Percentiles rank a stretch among this genome's conserved stretches.
phyloP scores from a whole-genome alignment of 371 early-diverging fungal species.

The Mortierella sp. region DNA sequence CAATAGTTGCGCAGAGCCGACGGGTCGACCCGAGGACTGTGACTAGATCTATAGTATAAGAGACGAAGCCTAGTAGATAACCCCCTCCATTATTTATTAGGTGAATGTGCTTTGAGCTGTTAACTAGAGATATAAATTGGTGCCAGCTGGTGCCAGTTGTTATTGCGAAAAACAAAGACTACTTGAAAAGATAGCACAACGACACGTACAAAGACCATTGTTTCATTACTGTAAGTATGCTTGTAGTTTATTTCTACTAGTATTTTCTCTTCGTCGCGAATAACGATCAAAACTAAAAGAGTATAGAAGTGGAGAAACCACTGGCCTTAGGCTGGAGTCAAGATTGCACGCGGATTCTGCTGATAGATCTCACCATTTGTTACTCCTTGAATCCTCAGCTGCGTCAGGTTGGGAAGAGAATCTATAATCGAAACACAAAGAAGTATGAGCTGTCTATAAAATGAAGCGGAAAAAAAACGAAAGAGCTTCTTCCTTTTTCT shows the following conservation, averaged over 20 bases:
- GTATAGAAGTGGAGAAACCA: too few species aligned
- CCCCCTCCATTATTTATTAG: neutral
- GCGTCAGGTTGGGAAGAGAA: slow-evolving; percentile 33
- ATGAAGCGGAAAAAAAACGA: neutral
- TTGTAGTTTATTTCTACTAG: too few species aligned
- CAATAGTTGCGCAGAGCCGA: neutral
- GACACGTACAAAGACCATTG: too few species aligned
- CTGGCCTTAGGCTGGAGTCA: neutral
- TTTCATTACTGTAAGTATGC: too few species aligned
- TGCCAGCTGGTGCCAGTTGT: too few species aligned
- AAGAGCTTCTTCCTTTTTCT: neutral
- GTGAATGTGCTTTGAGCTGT: neutral
- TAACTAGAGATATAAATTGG: neutral
- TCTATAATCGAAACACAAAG: slow-evolving; percentile 12
- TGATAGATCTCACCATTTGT: slow-evolving; percentile 40
- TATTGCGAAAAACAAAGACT: too few species aligned
- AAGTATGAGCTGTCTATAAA: neutral
- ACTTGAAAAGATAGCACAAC: too few species aligned
- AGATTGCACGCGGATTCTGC: slow-evolving; percentile 30
- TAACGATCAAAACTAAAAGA: too few species aligned
- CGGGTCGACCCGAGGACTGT: neutral
- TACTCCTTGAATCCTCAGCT: slow-evolving; percentile 40
- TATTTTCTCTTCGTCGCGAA: too few species aligned
- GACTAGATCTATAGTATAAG: neutral
- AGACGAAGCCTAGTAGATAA: neutral